Evolutionary conservation across 805 yeast genomes (phyloP), one percentile per base, ranked within the genome.

Genomic region (Starmerella scarabaei): DNA sequence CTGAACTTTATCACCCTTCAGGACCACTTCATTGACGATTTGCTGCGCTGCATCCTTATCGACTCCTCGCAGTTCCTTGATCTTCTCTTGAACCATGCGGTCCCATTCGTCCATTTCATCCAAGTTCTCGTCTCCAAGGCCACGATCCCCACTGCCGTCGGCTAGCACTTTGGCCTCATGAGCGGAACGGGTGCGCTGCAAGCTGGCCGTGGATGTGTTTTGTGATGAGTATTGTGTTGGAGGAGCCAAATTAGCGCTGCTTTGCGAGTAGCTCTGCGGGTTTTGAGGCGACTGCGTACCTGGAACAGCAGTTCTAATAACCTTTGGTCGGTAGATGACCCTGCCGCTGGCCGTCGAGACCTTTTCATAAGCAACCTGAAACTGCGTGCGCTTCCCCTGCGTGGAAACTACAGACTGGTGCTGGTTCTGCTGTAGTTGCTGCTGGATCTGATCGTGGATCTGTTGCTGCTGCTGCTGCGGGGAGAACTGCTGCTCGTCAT

Each of bases 1-100:
- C 51, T 72, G 77, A 2, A 88, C 91, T 51, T 82, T 82, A 55
- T 86, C 95, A 12, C 94, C 95, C 40, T 76, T 77, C 4, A 85
- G 80, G 20, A 88, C 80, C 43, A 88, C 83, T 54, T 88, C 95
- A 47, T 80, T 80, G 41, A 88, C 63, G 37, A 88, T 86, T 56
- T 83, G 94, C 47, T 72, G 72, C 9, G 93, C 94, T 0, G 93
- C 78, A 3, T 53, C 52, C 40, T 72, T 75, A 58, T 88, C 97
- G 9, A 88, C 80, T 2, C 94, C 95, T 3, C 57, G 53, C 26
- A 64, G 52, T 15, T 52, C 52, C 51, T 59, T 55, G 50, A 64
- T 42, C 31, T 60, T 61, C 24, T 53, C 52, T 15, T 47, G 53
- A 3, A 53, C 57, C 50, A 49, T 50, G 28, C 45, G 44, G 36